Evolutionary conservation across 495 filamentous ascomycete genomes (phyloP).

Genomic region (Penicillium canariense): DNA sequence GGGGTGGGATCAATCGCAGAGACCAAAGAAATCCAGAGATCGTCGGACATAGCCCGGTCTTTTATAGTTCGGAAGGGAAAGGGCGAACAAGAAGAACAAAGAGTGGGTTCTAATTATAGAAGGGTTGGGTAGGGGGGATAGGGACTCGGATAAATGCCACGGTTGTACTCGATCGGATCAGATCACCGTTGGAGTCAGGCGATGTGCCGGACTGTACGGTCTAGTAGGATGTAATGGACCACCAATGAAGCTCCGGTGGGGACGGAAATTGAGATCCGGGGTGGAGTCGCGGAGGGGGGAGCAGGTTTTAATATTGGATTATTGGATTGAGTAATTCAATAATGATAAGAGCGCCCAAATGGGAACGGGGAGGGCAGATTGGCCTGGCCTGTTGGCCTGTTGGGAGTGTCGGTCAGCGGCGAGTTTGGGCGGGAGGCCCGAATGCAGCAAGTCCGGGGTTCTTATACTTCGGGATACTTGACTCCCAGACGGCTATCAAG

Average conservation of each 20-base stretch:
- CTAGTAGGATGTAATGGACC: no score
- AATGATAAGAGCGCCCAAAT: constrained; percentile 13
- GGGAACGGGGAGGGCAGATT: not conserved
- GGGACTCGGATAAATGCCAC: not conserved
- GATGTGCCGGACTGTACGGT: no score
- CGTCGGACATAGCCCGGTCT: constrained; percentile 35
- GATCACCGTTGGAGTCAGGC: not conserved
- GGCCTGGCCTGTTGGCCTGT: not conserved
- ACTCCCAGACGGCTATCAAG: not conserved
- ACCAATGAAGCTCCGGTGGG: constrained; percentile 17
- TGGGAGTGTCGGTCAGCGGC: constrained; percentile 14
- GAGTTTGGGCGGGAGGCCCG: constrained; percentile 5
- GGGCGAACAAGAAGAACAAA: not conserved
- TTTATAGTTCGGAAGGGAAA: constrained; percentile 2
- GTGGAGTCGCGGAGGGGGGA: not conserved
- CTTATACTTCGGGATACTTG: not conserved
- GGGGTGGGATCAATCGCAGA: constrained; percentile 34
- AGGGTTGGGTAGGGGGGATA: not conserved
- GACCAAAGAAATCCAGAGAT: constrained; percentile 37
- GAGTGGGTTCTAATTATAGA: not conserved
- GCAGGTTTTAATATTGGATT: constrained; percentile 7
- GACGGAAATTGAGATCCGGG: constrained; percentile 20
- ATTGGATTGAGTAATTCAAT: constrained; percentile 22
- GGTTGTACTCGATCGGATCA: not conserved
- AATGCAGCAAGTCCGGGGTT: constrained; percentile 16